Evolutionary conservation across 768 basidiomycete species (phyloP).

Genomic region (Termitomyces sp.): DNA sequence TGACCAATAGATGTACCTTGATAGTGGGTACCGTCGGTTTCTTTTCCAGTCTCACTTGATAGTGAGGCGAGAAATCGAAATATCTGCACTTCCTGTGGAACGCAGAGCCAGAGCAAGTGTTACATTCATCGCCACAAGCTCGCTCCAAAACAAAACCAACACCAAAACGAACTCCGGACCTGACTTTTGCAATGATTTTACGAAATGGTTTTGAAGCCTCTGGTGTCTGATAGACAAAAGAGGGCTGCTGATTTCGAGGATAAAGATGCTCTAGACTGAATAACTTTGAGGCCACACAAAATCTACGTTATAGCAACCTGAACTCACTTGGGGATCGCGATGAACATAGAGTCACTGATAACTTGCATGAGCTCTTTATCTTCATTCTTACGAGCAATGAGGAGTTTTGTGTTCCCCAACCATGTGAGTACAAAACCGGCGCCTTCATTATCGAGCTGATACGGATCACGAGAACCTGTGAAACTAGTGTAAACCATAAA

Average conservation of each 20-base stretch:
- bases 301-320: neutral
- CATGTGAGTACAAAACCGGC: conserved; percentile 87
- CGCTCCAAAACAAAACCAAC: conserved; percentile 80
- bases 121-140: conserved; percentile 70
- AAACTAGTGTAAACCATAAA: neutral
- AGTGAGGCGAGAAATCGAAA: conserved; percentile 79
- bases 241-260: conserved; percentile 12
- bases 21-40: conserved; percentile 34
- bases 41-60: conserved; percentile 59
- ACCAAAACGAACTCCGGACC: conserved; percentile 83
- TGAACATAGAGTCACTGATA: conserved; percentile 69
- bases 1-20: conserved; percentile 43
- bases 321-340: conserved; percentile 82
- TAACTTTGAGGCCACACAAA: neutral
- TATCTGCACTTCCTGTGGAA: conserved; percentile 77
- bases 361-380: conserved; percentile 82
- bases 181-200: conserved; percentile 81
- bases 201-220: conserved; percentile 31
- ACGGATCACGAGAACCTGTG: conserved; percentile 79
- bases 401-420: conserved; percentile 68
- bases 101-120: conserved; percentile 49
- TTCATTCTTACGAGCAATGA: conserved; percentile 64
- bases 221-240: conserved; percentile 12
- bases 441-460: conserved; percentile 60
- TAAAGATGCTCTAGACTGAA: conserved; percentile 19